Base-by-base conservation (phyloP, 179 eudicot species). In the Drosera spatulata region DNA sequence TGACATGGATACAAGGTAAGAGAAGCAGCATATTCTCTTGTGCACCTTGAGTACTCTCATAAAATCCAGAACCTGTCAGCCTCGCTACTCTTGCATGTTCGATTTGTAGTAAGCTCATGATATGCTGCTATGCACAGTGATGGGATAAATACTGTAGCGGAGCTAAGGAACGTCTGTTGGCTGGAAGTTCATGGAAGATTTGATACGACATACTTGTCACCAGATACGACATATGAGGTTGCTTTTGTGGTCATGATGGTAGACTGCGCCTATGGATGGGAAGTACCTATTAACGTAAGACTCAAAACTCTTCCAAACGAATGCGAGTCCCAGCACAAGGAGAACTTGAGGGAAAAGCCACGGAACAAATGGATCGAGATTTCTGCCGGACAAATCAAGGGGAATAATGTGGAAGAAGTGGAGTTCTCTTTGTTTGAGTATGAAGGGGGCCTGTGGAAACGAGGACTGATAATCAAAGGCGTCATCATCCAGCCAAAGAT, bases 401-500 rank as follows among this genome's bases (percentile, higher is more conserved):
- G 73, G 5, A 72, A 64, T 39, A 7, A 22, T 22, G 33, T 0
- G 0, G 88, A 87, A 48, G 84, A 78, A 7, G 71, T 88, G 11
- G 78, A 85, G 53, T 74, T 83, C 61, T 81, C 94, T 1, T 48
- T 88, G 55, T 80, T 67, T 53, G 94, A 85, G 66, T 73, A 66
- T 53, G 74, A 81, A 57, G 80, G 71, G 38, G 89, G 87, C 10
- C 48, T 39, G 4, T 88, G 96, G 96, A 88, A 85, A 82, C 78
- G 58, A 67, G 96, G 94, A 57, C 61, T 88, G 38, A 39, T 83
- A 2, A 59, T 88, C 38, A 78, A 80, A 72, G 86, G 86, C 10
- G 85, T 68, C 10, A 54, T 43, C 38, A 73, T 88, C 55, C 67
- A 70, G 41, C 87, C 94, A 7, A 79, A 76, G 75, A 50, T 14